Evolutionary conservation across 768 basidiomycete genomes (phyloP).

Genomic region (Boletellus ananiceps): DNA sequence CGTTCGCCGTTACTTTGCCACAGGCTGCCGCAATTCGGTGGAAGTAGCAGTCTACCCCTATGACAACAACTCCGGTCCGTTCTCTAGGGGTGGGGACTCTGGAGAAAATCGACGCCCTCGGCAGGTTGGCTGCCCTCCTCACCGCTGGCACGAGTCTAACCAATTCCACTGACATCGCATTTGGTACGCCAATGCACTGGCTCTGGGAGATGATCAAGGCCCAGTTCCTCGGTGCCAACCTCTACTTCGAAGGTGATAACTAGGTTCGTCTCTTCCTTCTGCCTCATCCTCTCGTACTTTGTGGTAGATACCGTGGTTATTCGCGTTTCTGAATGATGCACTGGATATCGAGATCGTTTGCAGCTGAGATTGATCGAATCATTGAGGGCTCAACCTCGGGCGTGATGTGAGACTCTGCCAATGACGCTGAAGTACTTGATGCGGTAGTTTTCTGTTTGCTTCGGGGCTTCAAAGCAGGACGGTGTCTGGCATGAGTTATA

Average conservation of each 20-base stretch:
- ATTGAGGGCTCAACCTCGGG: background rate
- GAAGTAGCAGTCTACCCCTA: slow-evolving; percentile 4
- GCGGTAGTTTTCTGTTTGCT: no score
- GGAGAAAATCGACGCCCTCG: slow-evolving; percentile 13
- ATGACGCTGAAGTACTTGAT: background rate
- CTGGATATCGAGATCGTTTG: no score
- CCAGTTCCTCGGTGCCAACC: background rate
- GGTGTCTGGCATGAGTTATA: no score
- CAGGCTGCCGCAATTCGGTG: background rate
- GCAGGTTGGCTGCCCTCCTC: slow-evolving; percentile 28
- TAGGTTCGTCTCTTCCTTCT: background rate
- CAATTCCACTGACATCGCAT: slow-evolving; percentile 28
- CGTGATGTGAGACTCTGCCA: background rate
- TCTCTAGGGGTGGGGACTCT: slow-evolving; percentile 22
- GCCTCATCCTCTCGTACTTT: no score
- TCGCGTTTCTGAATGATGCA: no score
- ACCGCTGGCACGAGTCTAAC: slow-evolving; percentile 27
- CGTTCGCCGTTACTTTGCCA: slow-evolving; percentile 3
- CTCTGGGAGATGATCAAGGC: slow-evolving; percentile 30
- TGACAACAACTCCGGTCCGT: slow-evolving; percentile 14
- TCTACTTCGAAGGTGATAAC: background rate
- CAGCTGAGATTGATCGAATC: background rate
- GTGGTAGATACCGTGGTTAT: no score
- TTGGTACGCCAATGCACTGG: slow-evolving; percentile 30
- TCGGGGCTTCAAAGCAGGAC: no score